phyloP scores from a whole-genome alignment of 2,329 filamentous ascomycete species.

The Chrysoporthe austroafricana region DNA sequence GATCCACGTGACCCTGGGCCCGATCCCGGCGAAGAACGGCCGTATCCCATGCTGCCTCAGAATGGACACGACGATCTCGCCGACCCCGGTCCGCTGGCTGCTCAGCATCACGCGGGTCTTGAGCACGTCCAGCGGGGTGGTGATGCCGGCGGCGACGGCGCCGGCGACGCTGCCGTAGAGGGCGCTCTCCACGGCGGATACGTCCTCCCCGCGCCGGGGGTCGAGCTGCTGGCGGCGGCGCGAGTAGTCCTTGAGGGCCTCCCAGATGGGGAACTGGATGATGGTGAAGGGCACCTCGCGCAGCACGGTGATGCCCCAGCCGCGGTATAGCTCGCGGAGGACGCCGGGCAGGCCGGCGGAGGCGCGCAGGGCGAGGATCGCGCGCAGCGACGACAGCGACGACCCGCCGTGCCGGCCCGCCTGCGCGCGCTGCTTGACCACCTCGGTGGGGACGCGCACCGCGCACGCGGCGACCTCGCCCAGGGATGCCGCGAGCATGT shows the following conservation, averaged over 20 bases:
- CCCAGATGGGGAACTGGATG: slow-evolving; percentile 97
- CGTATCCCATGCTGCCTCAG: slow-evolving; percentile 64
- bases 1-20: slow-evolving; percentile 91
- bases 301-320: slow-evolving; percentile 90
- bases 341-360: slow-evolving; percentile 59
- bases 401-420: slow-evolving; percentile 78
- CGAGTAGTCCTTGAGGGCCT: slow-evolving; percentile 78
- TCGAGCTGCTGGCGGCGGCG: slow-evolving; percentile 39
- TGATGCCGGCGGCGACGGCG: slow-evolving; percentile 82
- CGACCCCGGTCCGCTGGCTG: slow-evolving; percentile 64
- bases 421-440: slow-evolving; percentile 95
- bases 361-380: slow-evolving; percentile 64
- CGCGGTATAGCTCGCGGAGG: slow-evolving; percentile 84
- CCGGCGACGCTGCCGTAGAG: slow-evolving; percentile 84
- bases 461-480: slow-evolving; percentile 93
- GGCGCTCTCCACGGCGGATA: slow-evolving; percentile 78
- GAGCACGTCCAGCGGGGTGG: slow-evolving; percentile 92
- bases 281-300: slow-evolving; percentile 97
- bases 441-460: slow-evolving; percentile 91
- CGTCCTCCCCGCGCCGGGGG: slow-evolving; percentile 40
- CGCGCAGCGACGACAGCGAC: slow-evolving; percentile 66
- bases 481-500: slow-evolving; percentile 83
- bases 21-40: slow-evolving; percentile 76
- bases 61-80: slow-evolving; percentile 66
- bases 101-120: slow-evolving; percentile 97